phyloP scores from a whole-genome alignment of 768 basidiomycete genomes.

The Kwoniella sp. region DNA sequence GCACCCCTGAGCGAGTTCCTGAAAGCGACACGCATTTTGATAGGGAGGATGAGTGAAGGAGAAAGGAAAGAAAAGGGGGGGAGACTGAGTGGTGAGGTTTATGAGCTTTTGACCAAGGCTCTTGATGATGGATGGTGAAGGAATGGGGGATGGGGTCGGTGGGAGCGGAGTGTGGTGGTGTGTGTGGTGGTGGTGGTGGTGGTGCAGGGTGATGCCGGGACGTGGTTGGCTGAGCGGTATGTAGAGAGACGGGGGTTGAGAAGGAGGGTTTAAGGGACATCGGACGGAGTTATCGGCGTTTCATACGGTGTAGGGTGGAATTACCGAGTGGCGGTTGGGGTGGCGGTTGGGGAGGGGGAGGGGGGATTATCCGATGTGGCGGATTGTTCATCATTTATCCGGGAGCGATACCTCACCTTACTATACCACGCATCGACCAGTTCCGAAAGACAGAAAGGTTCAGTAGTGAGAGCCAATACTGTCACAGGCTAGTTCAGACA shows the following conservation, averaged over 20 bases:
- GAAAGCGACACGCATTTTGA: conserved; percentile 42
- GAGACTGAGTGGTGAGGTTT: conserved; percentile 17
- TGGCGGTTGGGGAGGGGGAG: too few relatives aligned
- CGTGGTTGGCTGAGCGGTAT: background rate
- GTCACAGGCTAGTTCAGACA: too few relatives aligned
- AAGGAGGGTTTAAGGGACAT: conserved; percentile 2
- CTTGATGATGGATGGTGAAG: too few relatives aligned
- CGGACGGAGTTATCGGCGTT: conserved; percentile 24
- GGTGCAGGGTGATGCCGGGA: background rate
- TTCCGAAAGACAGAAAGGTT: too few relatives aligned
- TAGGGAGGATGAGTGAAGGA: conserved; percentile 28
- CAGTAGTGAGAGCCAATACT: too few relatives aligned
- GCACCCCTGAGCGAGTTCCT: conserved; percentile 33
- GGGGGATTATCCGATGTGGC: background rate
- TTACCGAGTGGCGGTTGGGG: too few relatives aligned
- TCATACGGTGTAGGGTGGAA: too few relatives aligned
- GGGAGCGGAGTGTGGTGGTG: conserved; percentile 2
- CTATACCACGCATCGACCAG: too few relatives aligned
- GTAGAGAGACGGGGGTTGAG: background rate
- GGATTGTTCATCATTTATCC: background rate
- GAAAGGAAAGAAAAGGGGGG: conserved; percentile 15
- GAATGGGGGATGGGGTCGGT: conserved; percentile 5
- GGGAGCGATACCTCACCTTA: background rate
- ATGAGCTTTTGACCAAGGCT: conserved; percentile 15
- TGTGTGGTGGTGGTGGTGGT: conserved; percentile 1